Evolutionary conservation across 192 early-diverging fungal species (phyloP).

Genomic region (Coemansia brasiliensis): DNA sequence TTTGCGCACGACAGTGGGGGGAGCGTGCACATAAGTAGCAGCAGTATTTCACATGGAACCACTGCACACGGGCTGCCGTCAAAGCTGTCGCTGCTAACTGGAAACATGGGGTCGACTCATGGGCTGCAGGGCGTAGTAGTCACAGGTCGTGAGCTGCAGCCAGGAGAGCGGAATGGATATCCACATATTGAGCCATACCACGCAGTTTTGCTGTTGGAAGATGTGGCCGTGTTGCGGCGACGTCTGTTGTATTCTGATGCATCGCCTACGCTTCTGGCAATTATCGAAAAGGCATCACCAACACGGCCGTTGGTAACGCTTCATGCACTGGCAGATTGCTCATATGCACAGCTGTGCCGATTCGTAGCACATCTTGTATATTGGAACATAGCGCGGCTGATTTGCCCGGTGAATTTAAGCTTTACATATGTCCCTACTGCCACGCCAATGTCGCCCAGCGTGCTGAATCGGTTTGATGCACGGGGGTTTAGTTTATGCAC

Average conservation of each 20-base stretch:
- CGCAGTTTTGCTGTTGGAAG: slow-evolving; percentile 78
- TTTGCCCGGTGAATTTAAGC: slow-evolving; percentile 72
- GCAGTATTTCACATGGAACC: slow-evolving; percentile 3
- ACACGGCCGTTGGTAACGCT: slow-evolving; percentile 68
- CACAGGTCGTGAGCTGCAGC: slow-evolving; percentile 62
- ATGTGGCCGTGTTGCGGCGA: slow-evolving; percentile 74
- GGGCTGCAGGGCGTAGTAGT: slow-evolving; percentile 21
- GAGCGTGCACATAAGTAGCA: slow-evolving; percentile 2
- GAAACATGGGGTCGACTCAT: slow-evolving; percentile 22
- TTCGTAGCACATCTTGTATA: slow-evolving; percentile 89
- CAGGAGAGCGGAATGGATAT: slow-evolving; percentile 47
- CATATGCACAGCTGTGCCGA: slow-evolving; percentile 89
- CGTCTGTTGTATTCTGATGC: slow-evolving; percentile 82
- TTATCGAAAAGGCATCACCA: slow-evolving; percentile 58
- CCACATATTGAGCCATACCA: slow-evolving; percentile 86
- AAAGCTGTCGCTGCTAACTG: slow-evolving; percentile 3
- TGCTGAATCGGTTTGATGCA: slow-evolving; percentile 11
- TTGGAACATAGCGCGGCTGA: slow-evolving; percentile 90
- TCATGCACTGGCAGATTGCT: slow-evolving; percentile 82
- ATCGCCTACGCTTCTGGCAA: slow-evolving; percentile 76
- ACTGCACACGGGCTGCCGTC: slow-evolving; percentile 16
- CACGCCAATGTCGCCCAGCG: background rate
- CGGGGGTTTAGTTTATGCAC: slow-evolving; percentile 26
- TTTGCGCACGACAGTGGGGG: slow-evolving; percentile 19
- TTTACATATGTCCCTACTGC: slow-evolving; percentile 70